Base-by-base conservation (phyloP, 2,329 filamentous ascomycete genomes). In the Coniochaeta ligniaria region DNA sequence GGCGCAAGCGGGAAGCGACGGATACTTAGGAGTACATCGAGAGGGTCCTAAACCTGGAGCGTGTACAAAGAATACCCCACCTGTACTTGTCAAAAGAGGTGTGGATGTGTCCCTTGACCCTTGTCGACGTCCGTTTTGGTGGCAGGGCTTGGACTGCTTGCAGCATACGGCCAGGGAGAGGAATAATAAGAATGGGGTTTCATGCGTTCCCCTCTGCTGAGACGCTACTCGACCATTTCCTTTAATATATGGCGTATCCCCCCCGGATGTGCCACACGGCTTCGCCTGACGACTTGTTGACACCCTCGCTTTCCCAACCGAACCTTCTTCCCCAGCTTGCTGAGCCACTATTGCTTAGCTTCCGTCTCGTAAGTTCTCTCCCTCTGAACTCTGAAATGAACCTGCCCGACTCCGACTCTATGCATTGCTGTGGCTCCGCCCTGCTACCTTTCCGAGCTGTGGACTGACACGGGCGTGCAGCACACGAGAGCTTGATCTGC, bases 151-250 rank as follows among this genome's bases (percentile, higher is more conserved):
- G 5, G 24, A 14, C 24, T 47, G 47, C 47, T 52, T 52, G 47
- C 47, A 52, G 47, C 47, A 16, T 31, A 52, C 47, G 47, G 47
- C 22, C 24, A 52, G 47, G 47, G 47, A 52, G 47, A 7, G 31
- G 47, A 7, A 61, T 57, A 50, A 60, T 54, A 55, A 59, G 60
- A 60, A 68, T 68, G 66, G 65, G 62, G 66, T 66, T 68, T 67
- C 65, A 62, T 63, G 63, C 63, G 60, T 54, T 61, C 61, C 65
- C 62, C 52, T 35, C 35, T 55, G 17, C 41, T 59, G 22, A n/a
- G 41, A 33, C 22, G 36, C 24, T 59, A 33, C 16, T 35, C 57
- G 28, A 16, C 41, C 41, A 33, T 31, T 55, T 43, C 33, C 47
- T 59, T 54, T 54, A 60, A 50, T 7, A 26, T 35, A 58, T 50